phyloP scores from a whole-genome alignment of 2,329 filamentous ascomycete species.

The Paracoccidioides brasiliensis region DNA sequence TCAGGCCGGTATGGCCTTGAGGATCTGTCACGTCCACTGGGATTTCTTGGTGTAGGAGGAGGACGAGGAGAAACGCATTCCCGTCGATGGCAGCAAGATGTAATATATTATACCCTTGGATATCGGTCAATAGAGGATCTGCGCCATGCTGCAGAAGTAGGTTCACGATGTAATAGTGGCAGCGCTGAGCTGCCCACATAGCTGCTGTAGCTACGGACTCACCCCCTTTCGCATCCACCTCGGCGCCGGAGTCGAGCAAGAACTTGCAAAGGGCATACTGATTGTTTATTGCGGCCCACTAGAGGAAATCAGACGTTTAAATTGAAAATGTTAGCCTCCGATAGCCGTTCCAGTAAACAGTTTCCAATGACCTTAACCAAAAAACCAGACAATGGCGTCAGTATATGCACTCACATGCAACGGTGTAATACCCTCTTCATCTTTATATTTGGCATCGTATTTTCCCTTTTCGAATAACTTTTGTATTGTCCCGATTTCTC shows the following conservation, averaged over 20 bases:
- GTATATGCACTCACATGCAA: conserved; percentile 56
- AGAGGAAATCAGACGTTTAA: conserved; percentile 10
- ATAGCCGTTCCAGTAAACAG: neutral
- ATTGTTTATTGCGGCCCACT: conserved; percentile 99
- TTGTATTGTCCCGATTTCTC: conserved; percentile 76
- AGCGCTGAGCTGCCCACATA: conserved; percentile 93
- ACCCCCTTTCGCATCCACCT: conserved; percentile 90
- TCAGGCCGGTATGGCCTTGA: conserved; percentile 84
- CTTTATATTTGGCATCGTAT: conserved; percentile 67
- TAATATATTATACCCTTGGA: conserved; percentile 94
- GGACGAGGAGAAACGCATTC: conserved; percentile 76
- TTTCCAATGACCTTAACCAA: neutral
- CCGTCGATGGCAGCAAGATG: conserved; percentile 96
- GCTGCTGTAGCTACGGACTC: conserved; percentile 88
- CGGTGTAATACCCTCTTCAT: conserved; percentile 89
- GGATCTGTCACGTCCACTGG: conserved; percentile 82
- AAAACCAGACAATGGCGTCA: conserved; percentile 2
- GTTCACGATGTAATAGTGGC: conserved; percentile 92
- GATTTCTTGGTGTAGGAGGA: conserved; percentile 89
- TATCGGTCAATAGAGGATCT: conserved; percentile 81
- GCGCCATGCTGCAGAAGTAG: conserved; percentile 82
- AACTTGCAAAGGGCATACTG: conserved; percentile 96
- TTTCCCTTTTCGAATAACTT: conserved; percentile 75
- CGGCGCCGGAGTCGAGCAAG: conserved; percentile 70
- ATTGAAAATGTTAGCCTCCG: conserved; percentile 11